phyloP scores from a whole-genome alignment of 2,329 filamentous ascomycete species.

The Akanthomyces muscarius region DNA sequence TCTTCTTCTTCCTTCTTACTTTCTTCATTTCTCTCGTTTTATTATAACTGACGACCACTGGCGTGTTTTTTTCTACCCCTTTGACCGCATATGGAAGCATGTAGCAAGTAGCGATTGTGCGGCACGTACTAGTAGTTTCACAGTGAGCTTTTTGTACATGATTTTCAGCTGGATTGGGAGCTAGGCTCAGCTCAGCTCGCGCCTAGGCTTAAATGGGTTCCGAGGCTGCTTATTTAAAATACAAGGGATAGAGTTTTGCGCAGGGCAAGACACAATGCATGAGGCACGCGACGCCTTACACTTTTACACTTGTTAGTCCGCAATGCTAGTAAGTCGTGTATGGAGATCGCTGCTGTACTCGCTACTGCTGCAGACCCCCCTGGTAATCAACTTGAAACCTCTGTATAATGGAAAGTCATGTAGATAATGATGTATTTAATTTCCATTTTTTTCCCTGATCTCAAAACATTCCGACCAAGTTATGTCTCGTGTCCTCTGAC shows the following conservation, averaged over 20 bases:
- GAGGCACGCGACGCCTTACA: conserved; percentile 7
- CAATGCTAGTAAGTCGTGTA: no score
- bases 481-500: neutral
- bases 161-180: conserved; percentile 1
- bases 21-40: no score
- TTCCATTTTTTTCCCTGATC: neutral
- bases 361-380: neutral
- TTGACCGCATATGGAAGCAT: neutral
- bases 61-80: no score
- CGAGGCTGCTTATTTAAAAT: neutral
- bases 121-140: neutral
- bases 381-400: conserved; percentile 6
- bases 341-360: neutral
- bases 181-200: neutral
- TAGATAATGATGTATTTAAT: neutral
- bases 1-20: no score
- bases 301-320: neutral
- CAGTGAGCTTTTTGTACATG: neutral
- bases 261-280: neutral
- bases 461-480: neutral
- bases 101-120: neutral
- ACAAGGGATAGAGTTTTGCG: neutral
- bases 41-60: no score
- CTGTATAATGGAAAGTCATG: neutral
- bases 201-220: neutral